Base-by-base conservation (phyloP, 2,329 filamentous ascomycete species). In the Aspergillus pseudotamarii region DNA sequence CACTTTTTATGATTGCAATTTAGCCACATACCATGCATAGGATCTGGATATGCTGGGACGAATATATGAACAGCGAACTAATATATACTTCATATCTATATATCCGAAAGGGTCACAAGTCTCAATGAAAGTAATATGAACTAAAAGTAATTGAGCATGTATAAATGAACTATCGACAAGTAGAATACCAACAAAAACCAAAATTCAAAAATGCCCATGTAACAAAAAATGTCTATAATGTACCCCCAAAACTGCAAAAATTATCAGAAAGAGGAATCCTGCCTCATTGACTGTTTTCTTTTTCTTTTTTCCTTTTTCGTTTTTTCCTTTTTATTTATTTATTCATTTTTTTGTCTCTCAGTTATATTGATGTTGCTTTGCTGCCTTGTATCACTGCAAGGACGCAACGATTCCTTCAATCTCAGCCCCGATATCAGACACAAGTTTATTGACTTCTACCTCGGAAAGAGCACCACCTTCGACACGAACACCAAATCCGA, bases 401-500 rank as follows among this genome's bases (percentile, higher is more conserved):
- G 50, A 55, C n/a, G 60, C 54, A 38, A 69, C 59, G 60, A 67
- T 58, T 1, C 26, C 51, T 41, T 69, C 68, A 63, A 73, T 69
- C 53, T 70, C 70, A 32, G 12, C 8, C 30, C 46, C 67, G 46
- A 73, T 65, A n/a, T 65, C 64, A 19, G 48, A 38, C 28, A 73
- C 65, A 43, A 73, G 55, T 23, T 51, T 38, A 16, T 57, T 19
- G 6, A 69, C 70, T 21, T 70, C 70, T 2, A 53, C 36, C 23
- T 69, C 69, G 1, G 46, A 12, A 51, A 73, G 56, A 16, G 68
- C 16, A 0, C 69, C 69, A 3, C 71, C 71, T 43, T 74, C 72
- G 11, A 72, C 69, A n/a, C 72, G 67, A 23, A 74, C 64, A 11
- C 71, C 72, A 51, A 74, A 73, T 2, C 72, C 71, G 50, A 74